phyloP scores from a whole-genome alignment of 1,284 basidiomycete species.

The Microbotryum lychnidis-dioicae region DNA sequence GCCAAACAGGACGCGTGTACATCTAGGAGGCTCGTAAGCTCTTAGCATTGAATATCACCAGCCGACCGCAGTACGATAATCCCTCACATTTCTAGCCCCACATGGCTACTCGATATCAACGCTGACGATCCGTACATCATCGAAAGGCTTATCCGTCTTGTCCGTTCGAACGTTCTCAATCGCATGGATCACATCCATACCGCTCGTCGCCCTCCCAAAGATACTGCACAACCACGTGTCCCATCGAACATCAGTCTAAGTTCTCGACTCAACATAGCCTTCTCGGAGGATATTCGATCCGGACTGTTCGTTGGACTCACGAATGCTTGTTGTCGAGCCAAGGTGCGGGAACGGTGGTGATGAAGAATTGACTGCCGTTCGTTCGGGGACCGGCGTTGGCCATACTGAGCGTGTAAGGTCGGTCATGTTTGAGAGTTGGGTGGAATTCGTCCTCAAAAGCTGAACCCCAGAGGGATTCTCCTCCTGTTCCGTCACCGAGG shows the following conservation, averaged over 20 bases:
- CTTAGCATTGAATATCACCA: too few species aligned
- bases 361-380: constrained; percentile 93
- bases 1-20: too few species aligned
- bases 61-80: too few species aligned
- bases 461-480: constrained; percentile 83
- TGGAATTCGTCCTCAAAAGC: constrained; percentile 93
- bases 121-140: constrained; percentile 33
- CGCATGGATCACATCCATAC: constrained; percentile 55
- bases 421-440: constrained; percentile 78
- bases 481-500: constrained; percentile 94
- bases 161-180: constrained; percentile 63
- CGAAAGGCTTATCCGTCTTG: constrained; percentile 41
- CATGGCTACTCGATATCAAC: constrained; percentile 24
- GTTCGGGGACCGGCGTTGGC: constrained; percentile 93
- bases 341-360: constrained; percentile 89
- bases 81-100: too few species aligned
- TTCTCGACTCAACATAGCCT: too few species aligned
- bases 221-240: constrained; percentile 40
- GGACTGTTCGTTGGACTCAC: constrained; percentile 35
- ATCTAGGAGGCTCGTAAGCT: too few species aligned
- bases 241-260: background rate
- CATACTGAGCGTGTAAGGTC: constrained; percentile 97
- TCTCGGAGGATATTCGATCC: background rate
- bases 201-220: constrained; percentile 48
- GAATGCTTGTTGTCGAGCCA: constrained; percentile 65